Conservation (phyloP, 2,329 filamentous ascomycete species). For the Scedosporium boydii region DNA sequence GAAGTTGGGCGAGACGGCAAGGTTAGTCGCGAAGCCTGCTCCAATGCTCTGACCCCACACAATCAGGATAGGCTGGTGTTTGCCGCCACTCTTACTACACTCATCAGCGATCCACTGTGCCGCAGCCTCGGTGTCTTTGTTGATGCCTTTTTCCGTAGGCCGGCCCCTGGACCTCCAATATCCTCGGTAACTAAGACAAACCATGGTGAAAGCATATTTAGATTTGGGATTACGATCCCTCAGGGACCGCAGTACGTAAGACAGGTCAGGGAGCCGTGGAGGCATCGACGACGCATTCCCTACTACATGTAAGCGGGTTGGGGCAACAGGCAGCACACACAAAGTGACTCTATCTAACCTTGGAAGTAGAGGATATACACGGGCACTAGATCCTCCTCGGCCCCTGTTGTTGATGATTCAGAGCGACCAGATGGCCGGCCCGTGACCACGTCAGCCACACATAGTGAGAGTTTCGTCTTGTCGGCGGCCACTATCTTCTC, state of each 20-base stretch:
- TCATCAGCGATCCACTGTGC: constrained; percentile 48
- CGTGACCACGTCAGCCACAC: constrained; percentile 34
- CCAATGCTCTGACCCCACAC: constrained; percentile 76
- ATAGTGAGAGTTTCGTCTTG: constrained; percentile 54
- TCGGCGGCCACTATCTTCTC: constrained; percentile 51
- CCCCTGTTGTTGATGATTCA: constrained; percentile 4
- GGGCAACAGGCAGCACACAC: constrained; percentile 6
- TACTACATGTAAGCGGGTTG: constrained; percentile 15
- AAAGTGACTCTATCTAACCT: constrained; percentile 27
- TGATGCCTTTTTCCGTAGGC: constrained; percentile 61
- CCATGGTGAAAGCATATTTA: constrained; percentile 33
- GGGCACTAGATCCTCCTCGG: constrained; percentile 13
- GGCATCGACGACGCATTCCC: constrained; percentile 52
- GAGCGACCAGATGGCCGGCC: constrained; percentile 1
- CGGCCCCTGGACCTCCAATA: constrained; percentile 71
- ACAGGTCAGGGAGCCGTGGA: constrained; percentile 46
- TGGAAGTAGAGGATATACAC: constrained; percentile 50
- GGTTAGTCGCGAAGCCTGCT: constrained; percentile 58
- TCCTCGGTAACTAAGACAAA: constrained; percentile 56
- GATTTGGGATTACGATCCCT: constrained; percentile 24
- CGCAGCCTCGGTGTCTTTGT: constrained; percentile 56
- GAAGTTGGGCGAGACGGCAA: constrained; percentile 34
- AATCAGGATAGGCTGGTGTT: constrained; percentile 32
- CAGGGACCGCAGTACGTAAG: constrained; percentile 38
- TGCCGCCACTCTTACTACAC: constrained; percentile 19